Conservation (phyloP, 1,284 basidiomycete genomes). For the Cutaneotrichosporon arboriforme region DNA sequence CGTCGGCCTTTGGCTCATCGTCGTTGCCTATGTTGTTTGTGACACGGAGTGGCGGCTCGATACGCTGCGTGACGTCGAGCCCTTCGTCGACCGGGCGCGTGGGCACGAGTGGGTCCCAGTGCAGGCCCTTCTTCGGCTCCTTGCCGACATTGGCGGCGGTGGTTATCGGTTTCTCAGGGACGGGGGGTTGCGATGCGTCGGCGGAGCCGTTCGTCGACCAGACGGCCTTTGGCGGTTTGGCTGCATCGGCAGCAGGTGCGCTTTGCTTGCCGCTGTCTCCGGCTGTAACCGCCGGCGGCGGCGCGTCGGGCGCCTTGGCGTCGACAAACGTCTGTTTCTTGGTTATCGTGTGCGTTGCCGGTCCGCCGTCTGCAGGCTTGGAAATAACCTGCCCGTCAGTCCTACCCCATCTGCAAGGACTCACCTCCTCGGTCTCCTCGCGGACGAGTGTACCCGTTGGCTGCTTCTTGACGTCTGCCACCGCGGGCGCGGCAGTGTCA, state of each 20-base stretch:
- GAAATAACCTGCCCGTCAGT: slow-evolving; percentile 8
- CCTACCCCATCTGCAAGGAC: background rate
- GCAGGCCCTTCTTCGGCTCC: slow-evolving; percentile 20
- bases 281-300: too few species aligned
- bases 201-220: slow-evolving; percentile 31
- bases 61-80: background rate
- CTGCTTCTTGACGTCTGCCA: slow-evolving; percentile 6
- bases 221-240: slow-evolving; percentile 8
- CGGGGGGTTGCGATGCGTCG: background rate
- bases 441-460: slow-evolving; percentile 26
- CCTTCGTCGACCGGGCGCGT: too few species aligned
- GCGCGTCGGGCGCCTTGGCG: too few species aligned
- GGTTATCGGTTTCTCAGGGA: background rate
- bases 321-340: background rate
- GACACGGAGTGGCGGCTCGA: background rate
- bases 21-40: background rate
- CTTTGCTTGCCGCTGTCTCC: too few species aligned
- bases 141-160: slow-evolving; percentile 1
- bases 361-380: background rate
- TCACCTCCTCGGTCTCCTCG: slow-evolving; percentile 39
- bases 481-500: too few species aligned
- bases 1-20: background rate
- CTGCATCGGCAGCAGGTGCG: background rate
- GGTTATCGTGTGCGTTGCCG: background rate
- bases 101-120: background rate